These are phyloP conservation scores for Wallacemonas sp. DNA, from an alignment of 208 protist genomes.

Conservation along the genomic window DNA sequence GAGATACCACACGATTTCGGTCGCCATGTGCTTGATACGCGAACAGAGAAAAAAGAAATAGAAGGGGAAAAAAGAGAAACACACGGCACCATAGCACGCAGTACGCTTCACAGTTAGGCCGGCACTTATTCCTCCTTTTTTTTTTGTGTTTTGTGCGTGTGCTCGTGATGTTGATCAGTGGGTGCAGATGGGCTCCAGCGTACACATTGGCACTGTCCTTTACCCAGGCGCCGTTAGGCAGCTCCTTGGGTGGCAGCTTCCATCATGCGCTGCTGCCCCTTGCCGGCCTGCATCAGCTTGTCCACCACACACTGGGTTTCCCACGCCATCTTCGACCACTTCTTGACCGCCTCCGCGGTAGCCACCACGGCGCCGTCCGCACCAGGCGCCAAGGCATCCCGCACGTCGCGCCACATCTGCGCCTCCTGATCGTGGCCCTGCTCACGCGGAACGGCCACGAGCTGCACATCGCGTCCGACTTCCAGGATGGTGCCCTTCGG, in stretches of 20 bases:
- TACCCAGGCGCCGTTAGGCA: background rate
- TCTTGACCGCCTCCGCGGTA: conserved; percentile 21
- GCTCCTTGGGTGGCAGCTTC: background rate
- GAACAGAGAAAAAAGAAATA: no score
- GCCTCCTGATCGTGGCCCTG: conserved; percentile 39
- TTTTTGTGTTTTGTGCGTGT: background rate
- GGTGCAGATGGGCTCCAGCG: no score
- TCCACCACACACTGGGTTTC: conserved; percentile 50
- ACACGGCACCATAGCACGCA: no score
- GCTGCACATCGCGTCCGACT: conserved; percentile 19
- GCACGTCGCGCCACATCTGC: conserved; percentile 59
- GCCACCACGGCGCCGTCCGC: conserved; percentile 21
- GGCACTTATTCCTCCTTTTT: background rate
- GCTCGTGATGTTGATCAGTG: no score
- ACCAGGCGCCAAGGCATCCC: conserved; percentile 14
- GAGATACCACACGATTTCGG: no score
- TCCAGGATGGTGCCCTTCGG: conserved; percentile 12
- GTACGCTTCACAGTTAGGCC: no score
- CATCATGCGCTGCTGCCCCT: background rate
- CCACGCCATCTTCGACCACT: conserved; percentile 52
- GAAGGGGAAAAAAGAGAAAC: no score
- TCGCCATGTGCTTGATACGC: no score
- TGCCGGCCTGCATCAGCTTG: conserved; percentile 40
- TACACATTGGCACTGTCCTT: no score
- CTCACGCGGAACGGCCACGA: conserved; percentile 37